These are phyloP conservation scores for Xylariales sp. DNA, from an alignment of 2,329 filamentous ascomycete genomes.

Conservation along the genomic window DNA sequence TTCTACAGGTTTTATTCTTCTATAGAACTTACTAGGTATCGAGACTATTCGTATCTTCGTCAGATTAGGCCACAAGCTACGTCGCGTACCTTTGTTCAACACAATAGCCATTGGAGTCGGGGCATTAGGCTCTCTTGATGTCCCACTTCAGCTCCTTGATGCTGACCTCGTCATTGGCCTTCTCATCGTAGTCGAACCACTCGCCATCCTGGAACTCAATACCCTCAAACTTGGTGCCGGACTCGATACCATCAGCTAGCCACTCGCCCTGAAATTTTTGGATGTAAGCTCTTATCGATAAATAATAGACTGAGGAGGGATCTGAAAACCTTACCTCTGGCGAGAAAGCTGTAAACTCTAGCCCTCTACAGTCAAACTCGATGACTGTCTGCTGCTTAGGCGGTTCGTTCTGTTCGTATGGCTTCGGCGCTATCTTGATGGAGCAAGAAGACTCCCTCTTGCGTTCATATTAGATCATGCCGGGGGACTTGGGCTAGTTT, in stretches of 20 bases:
- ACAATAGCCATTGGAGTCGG: neutral
- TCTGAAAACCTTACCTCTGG: constrained; percentile 73
- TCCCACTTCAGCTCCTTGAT: constrained; percentile 92
- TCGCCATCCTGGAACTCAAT: constrained; percentile 90
- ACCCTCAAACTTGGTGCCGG: constrained; percentile 80
- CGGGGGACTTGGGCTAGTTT: neutral
- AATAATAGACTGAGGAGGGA: neutral
- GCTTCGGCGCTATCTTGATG: constrained; percentile 77
- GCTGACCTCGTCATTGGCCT: constrained; percentile 89
- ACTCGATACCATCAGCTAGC: constrained; percentile 84
- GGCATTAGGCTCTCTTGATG: constrained; percentile 74
- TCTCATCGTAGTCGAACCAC: constrained; percentile 99
- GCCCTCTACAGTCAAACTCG: constrained; percentile 91
- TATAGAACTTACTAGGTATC: too few species aligned
- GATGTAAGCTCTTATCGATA: constrained; percentile 20
- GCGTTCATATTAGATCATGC: constrained; percentile 19
- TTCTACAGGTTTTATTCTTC: too few species aligned
- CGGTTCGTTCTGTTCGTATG: constrained; percentile 78
- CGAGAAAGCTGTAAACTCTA: constrained; percentile 92
- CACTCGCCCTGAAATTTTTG: constrained; percentile 77
- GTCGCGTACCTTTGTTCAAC: neutral
- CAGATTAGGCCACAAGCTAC: neutral
- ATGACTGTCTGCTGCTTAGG: constrained; percentile 83
- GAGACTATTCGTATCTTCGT: constrained; percentile 3
- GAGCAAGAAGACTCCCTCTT: constrained; percentile 87